Evolutionary conservation across 2,329 filamentous ascomycete species (phyloP).

Genomic region (Exophiala phaeomuriformis): DNA sequence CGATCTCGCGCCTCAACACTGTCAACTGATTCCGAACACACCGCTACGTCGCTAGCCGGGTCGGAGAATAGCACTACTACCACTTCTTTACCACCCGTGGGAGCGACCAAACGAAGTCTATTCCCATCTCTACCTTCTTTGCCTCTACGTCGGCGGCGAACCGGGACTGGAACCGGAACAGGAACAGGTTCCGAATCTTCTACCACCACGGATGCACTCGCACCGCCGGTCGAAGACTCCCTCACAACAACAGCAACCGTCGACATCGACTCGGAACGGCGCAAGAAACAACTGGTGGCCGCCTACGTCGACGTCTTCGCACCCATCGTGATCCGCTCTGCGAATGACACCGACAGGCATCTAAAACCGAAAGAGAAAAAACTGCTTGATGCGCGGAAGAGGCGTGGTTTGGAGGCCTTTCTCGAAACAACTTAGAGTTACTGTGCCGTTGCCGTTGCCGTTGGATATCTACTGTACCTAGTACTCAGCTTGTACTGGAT

Average conservation of each 20-base stretch:
- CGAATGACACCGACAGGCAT: conserved; percentile 14
- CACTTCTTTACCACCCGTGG: no score
- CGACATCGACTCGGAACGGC: conserved; percentile 3
- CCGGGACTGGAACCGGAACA: conserved; percentile 4
- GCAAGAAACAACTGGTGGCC: conserved; percentile 10
- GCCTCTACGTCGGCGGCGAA: conserved; percentile 6
- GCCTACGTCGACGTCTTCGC: conserved; percentile 25
- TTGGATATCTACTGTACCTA: no score
- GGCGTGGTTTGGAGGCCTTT: conserved; percentile 22
- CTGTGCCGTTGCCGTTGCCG: no score
- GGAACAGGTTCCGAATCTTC: background rate
- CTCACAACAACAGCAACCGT: no score
- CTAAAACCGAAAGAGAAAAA: conserved; percentile 25
- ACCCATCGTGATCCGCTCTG: conserved; percentile 20
- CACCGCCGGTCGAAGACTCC: no score
- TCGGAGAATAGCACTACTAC: background rate
- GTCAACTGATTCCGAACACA: conserved; percentile 16
- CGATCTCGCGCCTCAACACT: conserved; percentile 23
- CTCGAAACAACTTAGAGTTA: conserved; percentile 2
- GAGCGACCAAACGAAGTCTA: conserved; percentile 11
- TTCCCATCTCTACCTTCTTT: conserved; percentile 13
- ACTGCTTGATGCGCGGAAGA: conserved; percentile 19
- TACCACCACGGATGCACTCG: no score
- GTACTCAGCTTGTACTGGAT: no score
- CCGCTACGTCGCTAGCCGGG: conserved; percentile 7